These are phyloP conservation scores for Diutina scorzettiae DNA, from an alignment of 1,139 yeast genomes.

Conservation along the genomic window DNA sequence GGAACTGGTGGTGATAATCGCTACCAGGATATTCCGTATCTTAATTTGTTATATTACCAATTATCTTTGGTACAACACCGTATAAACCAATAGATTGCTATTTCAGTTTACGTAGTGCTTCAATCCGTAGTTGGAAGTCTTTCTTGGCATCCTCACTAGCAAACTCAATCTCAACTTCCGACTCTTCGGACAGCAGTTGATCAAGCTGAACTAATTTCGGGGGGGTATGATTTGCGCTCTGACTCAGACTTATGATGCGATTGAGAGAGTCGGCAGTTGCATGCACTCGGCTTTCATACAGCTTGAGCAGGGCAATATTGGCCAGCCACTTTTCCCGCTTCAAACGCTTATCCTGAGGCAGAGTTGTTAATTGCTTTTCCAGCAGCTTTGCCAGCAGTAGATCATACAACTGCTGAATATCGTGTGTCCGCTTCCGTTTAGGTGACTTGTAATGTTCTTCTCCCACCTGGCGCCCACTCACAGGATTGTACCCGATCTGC, in stretches of 20 bases:
- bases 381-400: slow-evolving; percentile 2
- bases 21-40: slow-evolving; percentile 26
- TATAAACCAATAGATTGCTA: neutral
- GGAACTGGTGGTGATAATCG: slow-evolving; percentile 43
- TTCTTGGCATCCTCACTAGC: neutral
- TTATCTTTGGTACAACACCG: slow-evolving; percentile 40
- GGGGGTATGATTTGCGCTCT: neutral
- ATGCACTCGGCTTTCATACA: neutral
- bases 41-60: slow-evolving; percentile 26
- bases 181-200: neutral
- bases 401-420: slow-evolving; percentile 2
- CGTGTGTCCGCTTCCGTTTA: slow-evolving; percentile 1
- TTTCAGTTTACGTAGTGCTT: neutral
- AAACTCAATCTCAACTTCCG: slow-evolving; percentile 1
- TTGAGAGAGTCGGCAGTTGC: neutral
- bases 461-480: neutral
- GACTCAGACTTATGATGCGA: neutral
- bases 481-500: slow-evolving; percentile 3
- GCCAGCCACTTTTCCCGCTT: slow-evolving; percentile 6
- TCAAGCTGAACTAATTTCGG: neutral
- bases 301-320: neutral
- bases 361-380: neutral
- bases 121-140: slow-evolving; percentile 3
- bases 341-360: neutral
- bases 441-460: neutral